Evolutionary conservation across 2,329 filamentous ascomycete species (phyloP).

Genomic region (Claviceps africana): DNA sequence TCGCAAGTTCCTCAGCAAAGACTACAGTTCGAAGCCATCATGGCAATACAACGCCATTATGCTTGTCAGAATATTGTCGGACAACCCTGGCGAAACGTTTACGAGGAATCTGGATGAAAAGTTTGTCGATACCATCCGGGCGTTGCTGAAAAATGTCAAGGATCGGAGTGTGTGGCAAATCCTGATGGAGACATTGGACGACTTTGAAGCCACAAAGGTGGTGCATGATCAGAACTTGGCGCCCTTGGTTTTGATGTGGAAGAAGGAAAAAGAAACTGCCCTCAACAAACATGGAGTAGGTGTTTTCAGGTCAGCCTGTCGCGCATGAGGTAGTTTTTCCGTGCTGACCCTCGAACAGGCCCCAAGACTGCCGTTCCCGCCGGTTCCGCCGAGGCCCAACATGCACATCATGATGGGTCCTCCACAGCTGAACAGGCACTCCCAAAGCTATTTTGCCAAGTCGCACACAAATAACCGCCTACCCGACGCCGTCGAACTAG

Average conservation of each 20-base stretch:
- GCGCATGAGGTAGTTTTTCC: background rate
- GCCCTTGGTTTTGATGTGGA: slow-evolving; percentile 73
- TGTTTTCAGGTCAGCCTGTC: background rate
- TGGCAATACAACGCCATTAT: slow-evolving; percentile 94
- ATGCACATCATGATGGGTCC: slow-evolving; percentile 1
- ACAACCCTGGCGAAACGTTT: slow-evolving; percentile 83
- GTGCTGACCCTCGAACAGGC: slow-evolving; percentile 8
- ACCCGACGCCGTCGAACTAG: slow-evolving; percentile 64
- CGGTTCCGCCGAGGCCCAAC: slow-evolving; percentile 8
- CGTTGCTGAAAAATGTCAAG: slow-evolving; percentile 54
- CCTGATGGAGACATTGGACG: slow-evolving; percentile 71
- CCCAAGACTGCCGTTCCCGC: slow-evolving; percentile 8
- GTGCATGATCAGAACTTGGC: slow-evolving; percentile 58
- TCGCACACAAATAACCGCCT: slow-evolving; percentile 33
- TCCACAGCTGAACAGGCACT: slow-evolving; percentile 21
- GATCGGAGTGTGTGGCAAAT: slow-evolving; percentile 75
- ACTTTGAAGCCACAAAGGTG: slow-evolving; percentile 57
- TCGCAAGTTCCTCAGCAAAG: slow-evolving; percentile 66
- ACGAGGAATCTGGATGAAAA: slow-evolving; percentile 81
- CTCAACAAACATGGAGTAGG: slow-evolving; percentile 37
- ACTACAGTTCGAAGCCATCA: slow-evolving; percentile 50
- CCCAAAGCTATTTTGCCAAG: slow-evolving; percentile 45
- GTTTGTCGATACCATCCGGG: slow-evolving; percentile 64
- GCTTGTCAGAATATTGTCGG: slow-evolving; percentile 79
- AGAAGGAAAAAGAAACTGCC: slow-evolving; percentile 62